phyloP scores from a whole-genome alignment of 139 green algal species.

The Chlamydomonas sp. region DNA sequence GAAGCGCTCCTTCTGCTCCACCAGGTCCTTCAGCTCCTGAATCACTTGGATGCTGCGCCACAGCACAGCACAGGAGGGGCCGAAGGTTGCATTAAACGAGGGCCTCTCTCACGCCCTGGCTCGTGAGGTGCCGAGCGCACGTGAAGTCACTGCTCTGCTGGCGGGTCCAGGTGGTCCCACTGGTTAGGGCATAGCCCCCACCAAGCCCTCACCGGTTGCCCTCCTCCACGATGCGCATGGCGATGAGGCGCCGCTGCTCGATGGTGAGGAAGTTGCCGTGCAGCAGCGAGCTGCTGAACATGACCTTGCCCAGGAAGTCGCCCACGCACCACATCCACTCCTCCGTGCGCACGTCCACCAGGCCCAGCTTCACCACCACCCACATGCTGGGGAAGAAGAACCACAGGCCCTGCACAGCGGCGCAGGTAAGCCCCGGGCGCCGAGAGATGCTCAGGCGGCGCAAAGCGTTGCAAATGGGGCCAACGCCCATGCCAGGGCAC shows the following conservation, averaged over 20 bases:
- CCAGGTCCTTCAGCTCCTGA: slow-evolving; percentile 59
- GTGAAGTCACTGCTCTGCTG: background rate
- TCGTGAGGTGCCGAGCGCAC: too few relatives aligned
- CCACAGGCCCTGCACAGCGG: slow-evolving; percentile 46
- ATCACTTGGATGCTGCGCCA: slow-evolving; percentile 50
- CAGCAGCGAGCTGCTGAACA: slow-evolving; percentile 61
- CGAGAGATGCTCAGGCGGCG: background rate
- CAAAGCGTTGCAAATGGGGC: too few relatives aligned
- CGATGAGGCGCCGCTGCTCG: slow-evolving; percentile 59
- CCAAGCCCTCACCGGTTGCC: slow-evolving; percentile 35
- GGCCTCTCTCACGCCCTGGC: too few relatives aligned
- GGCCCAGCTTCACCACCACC: slow-evolving; percentile 25
- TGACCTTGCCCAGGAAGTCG: slow-evolving; percentile 55
- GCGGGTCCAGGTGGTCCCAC: background rate
- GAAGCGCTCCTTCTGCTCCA: slow-evolving; percentile 78
- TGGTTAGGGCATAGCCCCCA: background rate
- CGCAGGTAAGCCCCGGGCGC: background rate
- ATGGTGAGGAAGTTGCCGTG: slow-evolving; percentile 65
- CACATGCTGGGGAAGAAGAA: slow-evolving; percentile 48
- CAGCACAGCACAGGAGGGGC: too few relatives aligned
- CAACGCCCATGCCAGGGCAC: too few relatives aligned
- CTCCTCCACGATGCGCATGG: slow-evolving; percentile 60
- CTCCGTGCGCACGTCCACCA: slow-evolving; percentile 30
- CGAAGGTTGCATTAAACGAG: too few relatives aligned
- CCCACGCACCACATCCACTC: slow-evolving; percentile 48